phyloP scores from a whole-genome alignment of 768 basidiomycete species.

The Hygrocybe coccinea region DNA sequence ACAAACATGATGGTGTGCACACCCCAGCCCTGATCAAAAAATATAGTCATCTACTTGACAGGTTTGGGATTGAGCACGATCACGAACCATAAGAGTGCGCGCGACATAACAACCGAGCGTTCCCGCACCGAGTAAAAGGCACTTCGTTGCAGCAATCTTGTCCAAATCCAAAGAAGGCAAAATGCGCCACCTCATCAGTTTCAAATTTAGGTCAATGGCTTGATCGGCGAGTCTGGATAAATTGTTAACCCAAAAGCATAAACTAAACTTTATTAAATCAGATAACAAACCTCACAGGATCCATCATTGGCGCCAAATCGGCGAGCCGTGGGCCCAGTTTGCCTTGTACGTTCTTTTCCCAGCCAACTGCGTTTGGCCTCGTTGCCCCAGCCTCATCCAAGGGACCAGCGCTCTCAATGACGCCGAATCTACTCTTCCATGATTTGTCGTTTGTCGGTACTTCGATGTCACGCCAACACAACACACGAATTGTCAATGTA shows the following conservation, averaged over 20 bases:
- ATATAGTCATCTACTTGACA: not conserved
- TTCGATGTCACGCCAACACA: conserved; percentile 75
- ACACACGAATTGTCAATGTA: conserved; percentile 50
- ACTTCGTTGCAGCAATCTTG: conserved; percentile 72
- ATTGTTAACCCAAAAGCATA: not conserved
- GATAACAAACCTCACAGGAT: conserved; percentile 61
- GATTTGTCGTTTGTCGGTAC: conserved; percentile 32
- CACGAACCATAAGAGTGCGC: conserved; percentile 79
- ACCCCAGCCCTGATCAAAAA: conserved; percentile 75
- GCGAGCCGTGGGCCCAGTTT: conserved; percentile 84
- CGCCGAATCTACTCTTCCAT: conserved; percentile 65
- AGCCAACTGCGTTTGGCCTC: conserved; percentile 74
- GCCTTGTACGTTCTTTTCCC: conserved; percentile 90
- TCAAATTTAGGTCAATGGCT: conserved; percentile 96
- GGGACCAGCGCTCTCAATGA: conserved; percentile 34
- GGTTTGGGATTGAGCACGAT: not conserved
- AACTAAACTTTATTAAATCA: not conserved
- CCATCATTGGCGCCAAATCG: conserved; percentile 95
- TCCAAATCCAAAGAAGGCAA: conserved; percentile 86
- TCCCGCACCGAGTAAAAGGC: conserved; percentile 88
- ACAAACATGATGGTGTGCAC: conserved; percentile 89
- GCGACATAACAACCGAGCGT: conserved; percentile 97
- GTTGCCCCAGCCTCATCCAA: conserved; percentile 14
- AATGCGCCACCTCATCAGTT: conserved; percentile 97
- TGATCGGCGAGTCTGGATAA: conserved; percentile 77